These are phyloP conservation scores for Citrus inodora DNA, from an alignment of 345 rosid species.

Conservation along the genomic window DNA sequence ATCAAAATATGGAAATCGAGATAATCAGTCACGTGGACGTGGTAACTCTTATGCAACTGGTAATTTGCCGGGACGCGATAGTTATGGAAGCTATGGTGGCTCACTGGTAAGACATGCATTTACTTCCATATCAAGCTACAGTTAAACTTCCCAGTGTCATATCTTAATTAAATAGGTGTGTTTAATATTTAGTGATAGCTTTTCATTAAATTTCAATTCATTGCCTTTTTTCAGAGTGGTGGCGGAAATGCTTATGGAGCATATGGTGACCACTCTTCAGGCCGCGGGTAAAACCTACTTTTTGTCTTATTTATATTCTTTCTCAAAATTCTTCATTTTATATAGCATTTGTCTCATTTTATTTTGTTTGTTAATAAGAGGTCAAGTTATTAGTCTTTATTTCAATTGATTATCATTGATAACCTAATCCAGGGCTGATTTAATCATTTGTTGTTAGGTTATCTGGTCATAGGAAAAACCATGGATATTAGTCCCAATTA, in stretches of 20 bases:
- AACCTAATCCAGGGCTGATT: conserved; percentile 9
- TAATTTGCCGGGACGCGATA: conserved; percentile 33
- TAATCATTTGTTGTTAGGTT: conserved; percentile 26
- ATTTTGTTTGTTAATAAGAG: background rate
- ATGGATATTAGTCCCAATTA: conserved; percentile 36
- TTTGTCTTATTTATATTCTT: background rate
- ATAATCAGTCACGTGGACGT: conserved; percentile 39
- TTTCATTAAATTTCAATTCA: background rate
- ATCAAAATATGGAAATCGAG: conserved; percentile 40
- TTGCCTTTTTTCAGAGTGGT: conserved; percentile 19
- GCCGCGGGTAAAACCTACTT: conserved; percentile 36
- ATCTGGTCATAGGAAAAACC: conserved; percentile 52
- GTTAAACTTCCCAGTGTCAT: background rate
- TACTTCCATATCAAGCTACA: background rate
- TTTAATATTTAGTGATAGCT: conserved; percentile 1
- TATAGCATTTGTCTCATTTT: background rate
- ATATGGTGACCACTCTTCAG: conserved; percentile 32
- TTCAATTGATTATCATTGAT: background rate
- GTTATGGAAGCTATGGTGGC: conserved; percentile 37
- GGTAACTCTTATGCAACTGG: conserved; percentile 34
- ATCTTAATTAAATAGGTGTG: background rate
- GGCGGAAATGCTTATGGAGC: conserved; percentile 37
- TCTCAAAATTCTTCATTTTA: conserved; percentile 1
- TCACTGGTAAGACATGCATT: conserved; percentile 38
- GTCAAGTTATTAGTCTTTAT: background rate